Base-by-base conservation (phyloP, 495 filamentous ascomycete species). In the Hypoxylon intermedium region DNA sequence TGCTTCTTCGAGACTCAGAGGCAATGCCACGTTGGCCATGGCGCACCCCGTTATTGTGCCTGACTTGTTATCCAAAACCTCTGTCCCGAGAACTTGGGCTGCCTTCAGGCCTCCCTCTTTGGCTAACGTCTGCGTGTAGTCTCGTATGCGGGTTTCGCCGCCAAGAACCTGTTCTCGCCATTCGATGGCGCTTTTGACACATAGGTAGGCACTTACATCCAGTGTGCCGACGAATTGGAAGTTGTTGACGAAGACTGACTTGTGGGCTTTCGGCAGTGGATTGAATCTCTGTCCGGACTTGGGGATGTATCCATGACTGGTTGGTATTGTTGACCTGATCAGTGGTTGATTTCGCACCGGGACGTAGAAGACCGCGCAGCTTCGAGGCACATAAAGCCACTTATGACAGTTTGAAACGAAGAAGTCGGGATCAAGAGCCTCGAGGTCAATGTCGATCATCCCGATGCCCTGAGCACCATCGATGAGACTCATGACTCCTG, bases 331-430 rank as follows among this genome's bases (percentile, higher is more conserved):
- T 0, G 85, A 84, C 20, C 84, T 83, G 41, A 94, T 83, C 30
- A 91, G 64, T 54, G 79, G 75, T 54, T 96, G 91, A 69, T 92
- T 87, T 30, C 82, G 80, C 9, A 76, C 55, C 0, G 89, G 86
- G 6, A 92, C 89, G 70, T 93, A 88, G 57, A 96, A 80, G 2
- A 91, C 73, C 0, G 90, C 89, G 58, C 84, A 89, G 47, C 82
- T 82, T 46, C 91, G 84, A 6, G 91, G 92, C n/a, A 83, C 82
- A 63, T 82, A 88, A 9, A 95, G 83, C 92, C 92, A 96, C 76
- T 93, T 96, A 72, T 93, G 88, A 51, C 81, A 85, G 60, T 93
- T 94, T 23, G 77, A 85, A 12, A 89, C 79, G 60, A 92, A 85
- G 72, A 95, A 94, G 67, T 95, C 91, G 1, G 87, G 83, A 30